Conservation (phyloP, 225 moss, liverwort and hornwort species). For the Sphagnum contortum region DNA sequence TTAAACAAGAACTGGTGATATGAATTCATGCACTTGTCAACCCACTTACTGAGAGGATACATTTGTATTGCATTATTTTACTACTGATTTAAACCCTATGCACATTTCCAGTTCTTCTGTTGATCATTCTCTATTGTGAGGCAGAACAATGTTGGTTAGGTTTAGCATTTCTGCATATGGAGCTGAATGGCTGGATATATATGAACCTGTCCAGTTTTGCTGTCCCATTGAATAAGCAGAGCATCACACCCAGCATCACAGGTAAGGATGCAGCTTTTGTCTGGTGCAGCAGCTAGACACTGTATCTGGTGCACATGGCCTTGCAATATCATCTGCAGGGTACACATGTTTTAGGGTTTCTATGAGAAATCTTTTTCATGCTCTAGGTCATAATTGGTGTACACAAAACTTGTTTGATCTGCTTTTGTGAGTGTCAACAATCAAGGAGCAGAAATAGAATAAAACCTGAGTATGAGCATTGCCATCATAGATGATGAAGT, state of each 20-base stretch:
- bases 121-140: too few species aligned
- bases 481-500: slow-evolving; percentile 29
- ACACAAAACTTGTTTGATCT: too few species aligned
- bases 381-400: too few species aligned
- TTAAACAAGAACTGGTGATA: not conserved
- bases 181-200: too few species aligned
- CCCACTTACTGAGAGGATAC: not conserved
- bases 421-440: too few species aligned
- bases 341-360: not conserved
- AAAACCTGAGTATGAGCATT: not conserved
- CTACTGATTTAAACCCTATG: too few species aligned
- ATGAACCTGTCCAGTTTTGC: slow-evolving; percentile 28
- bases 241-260: slow-evolving; percentile 49
- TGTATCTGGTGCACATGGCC: slow-evolving; percentile 52
- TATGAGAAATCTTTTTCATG: too few species aligned
- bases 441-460: too few species aligned
- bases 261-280: slow-evolving; percentile 26
- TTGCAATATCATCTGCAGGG: slow-evolving; percentile 29
- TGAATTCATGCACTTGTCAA: not conserved
- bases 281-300: slow-evolving; percentile 31
- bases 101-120: too few species aligned
- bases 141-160: too few species aligned
- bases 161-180: too few species aligned
- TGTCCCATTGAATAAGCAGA: slow-evolving; percentile 47
- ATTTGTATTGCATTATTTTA: not conserved